Conservation (phyloP, 2,329 filamentous ascomycete genomes). For the Esteya vermicola region DNA sequence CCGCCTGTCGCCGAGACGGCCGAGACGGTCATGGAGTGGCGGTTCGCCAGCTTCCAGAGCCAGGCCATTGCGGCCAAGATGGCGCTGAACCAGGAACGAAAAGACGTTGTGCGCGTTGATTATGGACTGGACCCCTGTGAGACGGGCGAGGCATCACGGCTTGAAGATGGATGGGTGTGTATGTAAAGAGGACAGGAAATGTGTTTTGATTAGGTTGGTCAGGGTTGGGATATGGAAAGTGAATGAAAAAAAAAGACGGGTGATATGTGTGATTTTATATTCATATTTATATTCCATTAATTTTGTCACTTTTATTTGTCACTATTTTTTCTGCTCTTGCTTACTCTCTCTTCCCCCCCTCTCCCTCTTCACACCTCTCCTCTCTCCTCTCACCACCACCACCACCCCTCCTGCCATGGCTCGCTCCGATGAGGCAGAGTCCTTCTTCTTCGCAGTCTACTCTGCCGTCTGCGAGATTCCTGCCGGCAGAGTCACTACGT, state of each 20-base stretch:
- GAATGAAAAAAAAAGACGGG: too few species aligned
- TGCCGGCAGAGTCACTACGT: slow-evolving; percentile 68
- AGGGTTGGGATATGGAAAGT: too few species aligned
- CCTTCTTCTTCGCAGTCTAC: slow-evolving; percentile 70
- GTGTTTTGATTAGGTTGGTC: too few species aligned
- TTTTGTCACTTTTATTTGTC: neutral
- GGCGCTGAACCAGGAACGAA: slow-evolving; percentile 11
- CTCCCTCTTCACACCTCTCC: neutral
- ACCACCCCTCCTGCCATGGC: slow-evolving; percentile 35
- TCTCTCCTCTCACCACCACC: neutral
- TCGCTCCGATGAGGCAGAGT: slow-evolving; percentile 57
- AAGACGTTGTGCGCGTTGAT: slow-evolving; percentile 5
- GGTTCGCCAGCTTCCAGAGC: slow-evolving; percentile 11
- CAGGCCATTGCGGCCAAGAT: slow-evolving; percentile 11
- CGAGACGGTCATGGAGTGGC: slow-evolving; percentile 8
- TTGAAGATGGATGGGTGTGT: too few species aligned
- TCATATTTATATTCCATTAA: neutral
- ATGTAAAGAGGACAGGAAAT: too few species aligned
- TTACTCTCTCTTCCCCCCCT: neutral
- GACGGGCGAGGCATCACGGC: neutral
- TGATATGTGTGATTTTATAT: neutral
- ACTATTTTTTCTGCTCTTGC: neutral
- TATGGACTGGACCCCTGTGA: slow-evolving; percentile 10
- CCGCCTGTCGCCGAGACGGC: neutral
- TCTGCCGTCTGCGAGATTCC: slow-evolving; percentile 76